Base-by-base conservation (phyloP, 169 alveolate genomes). In the Pseudocohnilembus persalinus region DNA sequence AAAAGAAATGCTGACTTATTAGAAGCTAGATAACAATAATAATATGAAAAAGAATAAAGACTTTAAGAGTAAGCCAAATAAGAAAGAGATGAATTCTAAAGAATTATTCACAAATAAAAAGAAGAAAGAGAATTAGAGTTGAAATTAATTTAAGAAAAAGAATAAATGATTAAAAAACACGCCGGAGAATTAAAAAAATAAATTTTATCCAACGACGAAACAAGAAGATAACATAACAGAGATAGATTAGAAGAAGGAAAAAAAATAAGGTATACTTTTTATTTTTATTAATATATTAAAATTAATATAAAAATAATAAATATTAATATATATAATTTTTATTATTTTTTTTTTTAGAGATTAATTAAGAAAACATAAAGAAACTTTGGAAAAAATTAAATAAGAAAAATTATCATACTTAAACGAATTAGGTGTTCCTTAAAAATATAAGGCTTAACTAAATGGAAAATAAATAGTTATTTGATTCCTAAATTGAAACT, bases 41-140 rank as follows among this genome's bases (percentile, higher is more conserved):
- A 83, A 83, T 72, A 64, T 28, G 97, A 92, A 68, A 94, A 91
- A 83, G 90, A 92, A 75, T 83, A 83, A 30, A 85, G 92, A 87
- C 77, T 91, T 29, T 89, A 83, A 31, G 95, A 94, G 81, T 81
- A 92, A 84, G 96, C 95, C 25, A 88, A 83, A 82, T 76, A 84
- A 31, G 97, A 94, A 83, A 90, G 95, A 87, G 95, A 92, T 81
- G 96, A 92, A 88, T 94, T 87, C 87, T 83, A 92, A 81, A 88
- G 88, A 88, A 91, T 92, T 74, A 89, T 94, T 31, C 49, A 91
- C 63, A 88, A 90, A 32, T 80, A 94, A 79, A 88, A 86, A 33
- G 29, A 68, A 29, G 92, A 90, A 68, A 91, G 91, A 83, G 91
- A 90, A 64, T 86, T 81, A 74, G 91, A 87, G 82, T 80, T 86